phyloP scores from a whole-genome alignment of 2,329 filamentous ascomycete species.

The Pestalotiopsis sp. region DNA sequence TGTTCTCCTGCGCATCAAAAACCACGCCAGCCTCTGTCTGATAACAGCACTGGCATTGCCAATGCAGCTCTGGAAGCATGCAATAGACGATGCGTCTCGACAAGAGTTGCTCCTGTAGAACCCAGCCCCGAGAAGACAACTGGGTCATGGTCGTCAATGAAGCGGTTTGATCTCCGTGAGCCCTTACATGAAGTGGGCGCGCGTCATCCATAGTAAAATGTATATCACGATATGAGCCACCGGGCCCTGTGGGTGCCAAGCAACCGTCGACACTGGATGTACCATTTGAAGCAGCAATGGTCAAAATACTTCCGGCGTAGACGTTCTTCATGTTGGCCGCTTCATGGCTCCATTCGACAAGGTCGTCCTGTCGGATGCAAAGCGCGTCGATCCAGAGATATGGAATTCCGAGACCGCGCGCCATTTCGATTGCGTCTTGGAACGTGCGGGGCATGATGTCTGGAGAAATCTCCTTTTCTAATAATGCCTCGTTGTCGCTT shows the following conservation, averaged over 20 bases:
- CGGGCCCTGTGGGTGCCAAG: neutral
- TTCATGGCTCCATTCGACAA: neutral
- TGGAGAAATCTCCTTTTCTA: neutral
- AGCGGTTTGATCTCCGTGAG: neutral
- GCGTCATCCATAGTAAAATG: neutral
- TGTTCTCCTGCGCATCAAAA: neutral
- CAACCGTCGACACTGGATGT: neutral
- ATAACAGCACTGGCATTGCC: neutral
- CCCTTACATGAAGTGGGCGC: neutral
- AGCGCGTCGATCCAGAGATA: slow-evolving; percentile 9
- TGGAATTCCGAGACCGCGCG: neutral
- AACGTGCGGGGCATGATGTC: neutral
- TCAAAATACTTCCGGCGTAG: neutral
- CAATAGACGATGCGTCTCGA: neutral
- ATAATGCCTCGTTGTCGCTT: neutral
- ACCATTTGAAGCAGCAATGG: neutral
- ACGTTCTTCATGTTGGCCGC: neutral
- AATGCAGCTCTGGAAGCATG: neutral
- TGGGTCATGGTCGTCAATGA: neutral
- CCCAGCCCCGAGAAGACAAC: neutral
- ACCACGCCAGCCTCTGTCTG: neutral
- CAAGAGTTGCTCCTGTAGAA: neutral
- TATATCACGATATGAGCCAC: neutral
- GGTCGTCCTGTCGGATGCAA: neutral
- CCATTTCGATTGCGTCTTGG: neutral